Evolutionary conservation across 2,329 filamentous ascomycete species (phyloP).

Genomic region (Trichoderma endophyticum): DNA sequence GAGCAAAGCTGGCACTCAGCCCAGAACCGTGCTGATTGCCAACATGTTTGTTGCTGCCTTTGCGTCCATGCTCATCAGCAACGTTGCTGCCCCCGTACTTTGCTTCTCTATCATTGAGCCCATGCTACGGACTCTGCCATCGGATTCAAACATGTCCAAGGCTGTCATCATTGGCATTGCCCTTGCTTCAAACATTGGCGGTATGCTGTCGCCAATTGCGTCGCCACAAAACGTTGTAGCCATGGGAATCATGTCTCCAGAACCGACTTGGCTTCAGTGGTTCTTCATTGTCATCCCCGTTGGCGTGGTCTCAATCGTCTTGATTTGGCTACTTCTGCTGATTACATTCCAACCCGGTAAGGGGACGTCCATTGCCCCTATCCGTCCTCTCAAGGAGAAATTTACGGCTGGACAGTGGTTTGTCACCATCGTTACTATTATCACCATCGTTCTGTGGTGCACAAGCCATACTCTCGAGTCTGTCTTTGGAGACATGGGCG

Average conservation of each 20-base stretch:
- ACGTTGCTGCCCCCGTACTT: conserved; percentile 92
- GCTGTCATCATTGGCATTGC: conserved; percentile 94
- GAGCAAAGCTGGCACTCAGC: conserved; percentile 91
- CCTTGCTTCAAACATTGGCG: conserved; percentile 90
- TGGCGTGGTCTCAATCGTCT: conserved; percentile 78
- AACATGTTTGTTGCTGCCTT: conserved; percentile 99
- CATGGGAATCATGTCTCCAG: conserved; percentile 88
- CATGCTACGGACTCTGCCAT: conserved; percentile 86
- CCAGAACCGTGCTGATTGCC: conserved; percentile 84
- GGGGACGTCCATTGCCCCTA: conserved; percentile 86
- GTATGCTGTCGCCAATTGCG: conserved; percentile 93
- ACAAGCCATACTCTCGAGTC: conserved; percentile 82
- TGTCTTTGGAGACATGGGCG: conserved; percentile 95
- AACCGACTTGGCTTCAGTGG: conserved; percentile 92
- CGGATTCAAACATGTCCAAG: conserved; percentile 90
- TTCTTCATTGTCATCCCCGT: conserved; percentile 95
- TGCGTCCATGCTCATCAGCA: conserved; percentile 98
- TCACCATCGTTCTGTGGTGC: conserved; percentile 90
- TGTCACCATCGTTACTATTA: conserved; percentile 76
- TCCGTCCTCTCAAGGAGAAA: conserved; percentile 81
- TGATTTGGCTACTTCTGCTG: conserved; percentile 87
- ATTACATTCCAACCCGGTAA: conserved; percentile 80
- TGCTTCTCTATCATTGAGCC: conserved; percentile 99
- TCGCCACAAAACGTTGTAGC: conserved; percentile 98
- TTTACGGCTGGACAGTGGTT: conserved; percentile 93